Percentiles rank a stretch among this genome's conserved stretches.
These are phyloP conservation scores for Pseudocercospora cruenta DNA, from an alignment of 2,329 filamentous ascomycete genomes.

Conservation along the genomic window DNA sequence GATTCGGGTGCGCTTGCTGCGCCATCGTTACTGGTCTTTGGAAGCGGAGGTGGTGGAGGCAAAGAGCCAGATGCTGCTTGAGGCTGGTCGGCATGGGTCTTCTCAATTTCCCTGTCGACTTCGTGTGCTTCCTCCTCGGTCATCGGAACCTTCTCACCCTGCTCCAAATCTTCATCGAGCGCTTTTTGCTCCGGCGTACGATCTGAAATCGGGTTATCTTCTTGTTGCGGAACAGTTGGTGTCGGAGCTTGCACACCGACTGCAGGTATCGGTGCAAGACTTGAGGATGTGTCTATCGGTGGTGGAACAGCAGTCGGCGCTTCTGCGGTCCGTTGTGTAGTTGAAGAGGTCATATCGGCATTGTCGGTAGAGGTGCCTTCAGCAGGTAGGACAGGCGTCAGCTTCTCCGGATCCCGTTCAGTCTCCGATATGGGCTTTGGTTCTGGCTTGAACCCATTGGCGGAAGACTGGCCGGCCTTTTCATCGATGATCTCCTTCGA, in stretches of 20 bases:
- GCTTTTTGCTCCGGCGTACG: constrained; percentile 53
- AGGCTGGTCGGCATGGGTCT: constrained; percentile 16
- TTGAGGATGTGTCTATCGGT: constrained; percentile 13
- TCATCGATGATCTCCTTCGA: constrained; percentile 52
- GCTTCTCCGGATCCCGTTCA: constrained; percentile 22
- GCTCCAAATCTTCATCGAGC: constrained; percentile 62
- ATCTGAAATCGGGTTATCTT: constrained; percentile 50
- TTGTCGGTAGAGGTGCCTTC: constrained; percentile 2
- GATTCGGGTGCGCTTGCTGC: constrained; percentile 34
- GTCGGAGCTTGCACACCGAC: constrained; percentile 49
- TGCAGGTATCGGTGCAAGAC: constrained; percentile 31
- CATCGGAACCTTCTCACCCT: constrained; percentile 56
- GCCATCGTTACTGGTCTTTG: constrained; percentile 29
- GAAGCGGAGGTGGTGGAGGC: constrained; percentile 60
- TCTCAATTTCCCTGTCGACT: constrained; percentile 28
- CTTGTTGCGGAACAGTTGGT: constrained; percentile 46
- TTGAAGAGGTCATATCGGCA: constrained; percentile 2
- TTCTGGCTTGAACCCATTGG: constrained; percentile 22
- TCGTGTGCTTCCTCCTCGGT: constrained; percentile 53
- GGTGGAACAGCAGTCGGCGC: background rate
- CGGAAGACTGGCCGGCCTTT: constrained; percentile 36
- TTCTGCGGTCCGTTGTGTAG: background rate
- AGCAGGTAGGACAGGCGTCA: constrained; percentile 19
- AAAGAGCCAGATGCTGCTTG: constrained; percentile 39
- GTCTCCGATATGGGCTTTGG: constrained; percentile 5